phyloP scores from a whole-genome alignment of 257 asterid genomes.

The Lithospermum erythrorhizon region DNA sequence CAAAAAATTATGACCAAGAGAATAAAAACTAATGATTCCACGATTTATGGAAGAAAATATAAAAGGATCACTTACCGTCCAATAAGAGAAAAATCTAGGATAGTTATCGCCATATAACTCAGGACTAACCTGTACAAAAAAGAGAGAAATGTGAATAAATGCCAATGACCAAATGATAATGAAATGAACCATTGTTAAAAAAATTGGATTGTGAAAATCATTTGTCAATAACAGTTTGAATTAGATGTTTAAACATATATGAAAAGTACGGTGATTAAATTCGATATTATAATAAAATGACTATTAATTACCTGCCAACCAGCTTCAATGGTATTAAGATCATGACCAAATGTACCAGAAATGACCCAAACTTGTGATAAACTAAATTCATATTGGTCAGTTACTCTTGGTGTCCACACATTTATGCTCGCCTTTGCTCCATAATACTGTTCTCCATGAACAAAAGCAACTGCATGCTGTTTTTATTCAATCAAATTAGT shows the following conservation, averaged over 20 bases:
- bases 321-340: conserved; percentile 96
- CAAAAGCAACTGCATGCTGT: conserved; percentile 94
- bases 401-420: conserved; percentile 86
- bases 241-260: too few relatives aligned
- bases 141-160: neutral
- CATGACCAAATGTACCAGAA: conserved; percentile 83
- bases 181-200: too few relatives aligned
- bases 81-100: conserved; percentile 84
- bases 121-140: conserved; percentile 59
- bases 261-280: neutral
- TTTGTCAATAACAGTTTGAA: too few relatives aligned
- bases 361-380: conserved; percentile 87
- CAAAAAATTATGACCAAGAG: too few relatives aligned
- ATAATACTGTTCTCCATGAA: conserved; percentile 69
- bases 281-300: too few relatives aligned
- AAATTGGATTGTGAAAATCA: too few relatives aligned
- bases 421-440: conserved; percentile 92
- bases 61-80: conserved; percentile 54
- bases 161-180: too few relatives aligned
- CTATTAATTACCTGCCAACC: conserved; percentile 73
- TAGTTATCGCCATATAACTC: conserved; percentile 74
- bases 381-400: conserved; percentile 80
- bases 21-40: too few relatives aligned
- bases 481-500: neutral
- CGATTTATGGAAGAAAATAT: neutral